phyloP scores from a whole-genome alignment of 2,329 filamentous ascomycete genomes.

The Epichloe sp. region DNA sequence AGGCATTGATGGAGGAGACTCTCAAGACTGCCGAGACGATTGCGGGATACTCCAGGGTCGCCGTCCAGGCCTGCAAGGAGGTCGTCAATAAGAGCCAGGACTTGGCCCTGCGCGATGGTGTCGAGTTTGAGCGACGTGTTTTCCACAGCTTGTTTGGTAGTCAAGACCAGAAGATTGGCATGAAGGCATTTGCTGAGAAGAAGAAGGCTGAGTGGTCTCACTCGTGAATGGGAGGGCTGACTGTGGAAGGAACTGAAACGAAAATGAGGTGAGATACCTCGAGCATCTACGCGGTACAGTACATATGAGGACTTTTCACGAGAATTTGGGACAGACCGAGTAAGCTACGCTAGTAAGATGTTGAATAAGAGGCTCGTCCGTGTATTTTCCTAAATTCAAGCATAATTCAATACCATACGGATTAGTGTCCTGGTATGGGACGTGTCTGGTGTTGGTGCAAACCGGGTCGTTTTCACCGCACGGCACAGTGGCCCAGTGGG shows the following conservation, averaged over 20 bases:
- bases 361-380: no score
- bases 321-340: no score
- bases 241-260: no score
- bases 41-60: slow-evolving; percentile 74
- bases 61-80: slow-evolving; percentile 83
- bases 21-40: slow-evolving; percentile 80
- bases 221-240: slow-evolving; percentile 34
- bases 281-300: neutral
- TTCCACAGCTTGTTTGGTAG: slow-evolving; percentile 92
- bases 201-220: slow-evolving; percentile 84
- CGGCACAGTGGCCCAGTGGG: no score
- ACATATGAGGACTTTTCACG: no score
- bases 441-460: no score
- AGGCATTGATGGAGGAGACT: slow-evolving; percentile 70
- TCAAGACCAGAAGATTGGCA: slow-evolving; percentile 91
- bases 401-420: no score
- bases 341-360: no score
- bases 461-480: no score
- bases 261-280: neutral
- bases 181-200: slow-evolving; percentile 94
- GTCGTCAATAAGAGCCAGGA: slow-evolving; percentile 99
- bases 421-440: no score
- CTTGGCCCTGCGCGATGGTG: slow-evolving; percentile 69
- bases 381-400: no score
- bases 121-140: slow-evolving; percentile 86